Base-by-base conservation (phyloP, 352 stramenopile genomes). In the Globisporangium apiculatum region DNA sequence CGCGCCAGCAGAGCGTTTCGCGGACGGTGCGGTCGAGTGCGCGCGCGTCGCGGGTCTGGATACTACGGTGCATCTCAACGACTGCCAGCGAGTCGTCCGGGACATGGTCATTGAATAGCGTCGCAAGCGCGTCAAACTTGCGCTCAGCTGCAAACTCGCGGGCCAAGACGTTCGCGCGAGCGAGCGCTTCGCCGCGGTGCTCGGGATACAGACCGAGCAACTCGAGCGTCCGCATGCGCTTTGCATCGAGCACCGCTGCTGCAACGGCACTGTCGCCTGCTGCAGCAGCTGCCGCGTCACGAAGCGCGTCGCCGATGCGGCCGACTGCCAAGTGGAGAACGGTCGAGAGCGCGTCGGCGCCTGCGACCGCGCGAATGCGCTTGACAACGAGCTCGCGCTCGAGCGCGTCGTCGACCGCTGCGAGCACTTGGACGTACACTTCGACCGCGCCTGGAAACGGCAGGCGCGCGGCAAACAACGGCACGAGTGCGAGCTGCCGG, bases 401-500 rank as follows among this genome's bases (percentile, higher is more conserved):
- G n/a, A 86, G 54, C 15, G 57, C 67, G 48, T 89, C 71, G 11
- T 88, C 76, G 5, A 94, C 72, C 0, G 65, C 73, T 15, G 65
- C 57, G n/a, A 92, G 54, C 48, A 90, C 72, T 54, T 94, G 85
- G 14, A 85, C 73, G 60, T 92, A 94, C 4, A 94, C 71, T 52
- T 88, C 78, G 12, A 82, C 73, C 0, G 74, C 71, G 45, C 75
- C 85, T 18, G 71, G 61, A 1, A 67, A 78, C 36, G 85, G 85
- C 8, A 94, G 69, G 7, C 69, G 72, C 55, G 80, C 81, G 0
- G 71, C 81, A 53, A 92, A 94, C 4, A 94, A 58, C 11, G 85
- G 80, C 18, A 92, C 76, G 7, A 92, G 74, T 53, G 88, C 76
- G 53, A 87, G 69, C 42, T 94, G 82, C 2, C 72, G 72, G 31